Percentiles rank a stretch among this genome's conserved stretches.
These are phyloP conservation scores for Geranomyces variabilis DNA, from an alignment of 192 early-diverging fungal genomes.

Conservation along the genomic window DNA sequence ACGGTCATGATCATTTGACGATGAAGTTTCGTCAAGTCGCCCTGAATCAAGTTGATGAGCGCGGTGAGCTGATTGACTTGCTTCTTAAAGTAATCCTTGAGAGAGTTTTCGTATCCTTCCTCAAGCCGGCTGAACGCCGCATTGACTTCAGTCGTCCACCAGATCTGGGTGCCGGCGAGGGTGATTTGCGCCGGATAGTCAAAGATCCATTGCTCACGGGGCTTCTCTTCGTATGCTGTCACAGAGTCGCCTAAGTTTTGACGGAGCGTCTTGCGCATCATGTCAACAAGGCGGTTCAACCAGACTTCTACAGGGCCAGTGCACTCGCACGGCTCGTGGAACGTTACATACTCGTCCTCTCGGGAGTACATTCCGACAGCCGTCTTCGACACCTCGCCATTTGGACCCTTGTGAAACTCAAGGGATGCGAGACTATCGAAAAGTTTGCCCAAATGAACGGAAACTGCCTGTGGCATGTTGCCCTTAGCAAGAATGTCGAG, in stretches of 20 bases:
- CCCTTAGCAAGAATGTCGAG: constrained; percentile 70
- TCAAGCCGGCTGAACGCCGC: constrained; percentile 62
- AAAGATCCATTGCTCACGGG: constrained; percentile 73
- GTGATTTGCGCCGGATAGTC: constrained; percentile 69
- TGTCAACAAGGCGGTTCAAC: constrained; percentile 63
- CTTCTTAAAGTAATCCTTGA: constrained; percentile 75
- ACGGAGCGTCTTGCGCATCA: constrained; percentile 60
- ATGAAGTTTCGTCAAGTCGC: constrained; percentile 52
- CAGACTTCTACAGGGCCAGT: constrained; percentile 68
- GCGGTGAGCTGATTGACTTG: constrained; percentile 69
- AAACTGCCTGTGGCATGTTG: constrained; percentile 63
- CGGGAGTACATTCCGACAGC: constrained; percentile 68
- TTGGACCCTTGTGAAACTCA: constrained; percentile 54
- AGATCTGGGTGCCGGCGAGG: constrained; percentile 65
- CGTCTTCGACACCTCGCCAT: constrained; percentile 58
- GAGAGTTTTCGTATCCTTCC: constrained; percentile 69
- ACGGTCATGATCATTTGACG: constrained; percentile 75
- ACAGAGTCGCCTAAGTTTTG: constrained; percentile 61
- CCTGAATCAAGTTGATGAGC: constrained; percentile 66
- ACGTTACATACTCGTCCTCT: constrained; percentile 65
- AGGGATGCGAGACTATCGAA: constrained; percentile 62
- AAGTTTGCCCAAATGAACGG: constrained; percentile 62
- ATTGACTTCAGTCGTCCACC: constrained; percentile 76
- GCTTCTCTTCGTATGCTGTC: constrained; percentile 67
- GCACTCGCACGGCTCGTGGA: constrained; percentile 61